phyloP scores from a whole-genome alignment of 2,329 filamentous ascomycete genomes.

The Phialemoniopsis sp. region DNA sequence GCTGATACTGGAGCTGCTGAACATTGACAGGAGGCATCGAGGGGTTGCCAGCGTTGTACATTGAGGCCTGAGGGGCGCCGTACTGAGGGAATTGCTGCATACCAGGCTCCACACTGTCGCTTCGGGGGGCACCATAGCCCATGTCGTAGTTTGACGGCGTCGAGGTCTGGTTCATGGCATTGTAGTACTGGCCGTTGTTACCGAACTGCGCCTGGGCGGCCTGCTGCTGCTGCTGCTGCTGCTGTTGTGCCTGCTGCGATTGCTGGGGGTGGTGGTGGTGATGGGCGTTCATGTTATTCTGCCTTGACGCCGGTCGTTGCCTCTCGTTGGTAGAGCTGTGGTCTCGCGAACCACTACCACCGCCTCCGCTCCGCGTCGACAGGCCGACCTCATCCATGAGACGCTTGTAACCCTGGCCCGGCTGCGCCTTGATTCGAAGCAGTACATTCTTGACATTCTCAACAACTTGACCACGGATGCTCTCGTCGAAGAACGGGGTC shows the following conservation, averaged over 20 bases:
- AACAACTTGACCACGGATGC: slow-evolving; percentile 79
- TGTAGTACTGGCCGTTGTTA: slow-evolving; percentile 46
- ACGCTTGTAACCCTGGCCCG: slow-evolving; percentile 94
- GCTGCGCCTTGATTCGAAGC: slow-evolving; percentile 85
- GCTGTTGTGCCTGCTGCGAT: slow-evolving; percentile 22
- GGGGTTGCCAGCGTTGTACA: slow-evolving; percentile 43
- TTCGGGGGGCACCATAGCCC: slow-evolving; percentile 45
- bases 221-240: slow-evolving; percentile 11
- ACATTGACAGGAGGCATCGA: slow-evolving; percentile 43
- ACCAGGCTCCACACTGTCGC: slow-evolving; percentile 46
- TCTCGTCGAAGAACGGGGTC: slow-evolving; percentile 95
- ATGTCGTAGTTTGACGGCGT: slow-evolving; percentile 43
- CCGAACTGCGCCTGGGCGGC: slow-evolving; percentile 6
- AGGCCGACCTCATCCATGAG: slow-evolving; percentile 98
- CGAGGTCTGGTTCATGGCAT: slow-evolving; percentile 37
- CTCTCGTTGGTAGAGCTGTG: slow-evolving; percentile 43
- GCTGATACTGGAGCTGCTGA: slow-evolving; percentile 56
- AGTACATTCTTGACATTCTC: slow-evolving; percentile 91
- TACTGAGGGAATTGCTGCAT: slow-evolving; percentile 46
- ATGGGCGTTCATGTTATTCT: slow-evolving; percentile 41
- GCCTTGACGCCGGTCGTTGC: slow-evolving; percentile 52
- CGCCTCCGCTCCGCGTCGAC: slow-evolving; percentile 53
- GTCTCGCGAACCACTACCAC: slow-evolving; percentile 41
- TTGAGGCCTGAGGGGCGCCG: slow-evolving; percentile 39
- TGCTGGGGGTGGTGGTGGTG: slow-evolving; percentile 31